These are phyloP conservation scores for Calonectria multiphialidica DNA, from an alignment of 2,329 filamentous ascomycete genomes.

Conservation along the genomic window DNA sequence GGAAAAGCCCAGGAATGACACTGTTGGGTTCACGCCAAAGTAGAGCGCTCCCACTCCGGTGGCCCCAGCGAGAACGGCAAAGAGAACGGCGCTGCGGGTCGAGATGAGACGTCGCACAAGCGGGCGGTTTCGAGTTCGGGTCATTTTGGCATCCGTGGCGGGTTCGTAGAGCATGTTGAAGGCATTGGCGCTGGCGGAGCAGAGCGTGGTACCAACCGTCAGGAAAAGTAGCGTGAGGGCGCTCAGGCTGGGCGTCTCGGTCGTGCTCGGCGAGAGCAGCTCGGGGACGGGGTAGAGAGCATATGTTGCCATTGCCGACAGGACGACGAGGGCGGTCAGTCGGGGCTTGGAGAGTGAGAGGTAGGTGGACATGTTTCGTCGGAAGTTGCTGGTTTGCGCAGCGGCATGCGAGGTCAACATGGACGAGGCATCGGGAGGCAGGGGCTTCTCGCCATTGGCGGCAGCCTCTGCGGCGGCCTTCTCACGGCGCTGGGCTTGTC, in stretches of 20 bases:
- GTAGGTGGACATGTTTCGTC: constrained; percentile 81
- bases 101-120: constrained; percentile 86
- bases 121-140: constrained; percentile 89
- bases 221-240: constrained; percentile 94
- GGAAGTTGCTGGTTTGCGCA: constrained; percentile 62
- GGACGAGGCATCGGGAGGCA: constrained; percentile 66
- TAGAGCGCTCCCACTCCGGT: constrained; percentile 81
- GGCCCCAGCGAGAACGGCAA: constrained; percentile 80
- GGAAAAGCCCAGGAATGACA: constrained; percentile 83
- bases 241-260: constrained; percentile 83
- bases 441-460: constrained; percentile 39
- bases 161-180: constrained; percentile 98
- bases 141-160: constrained; percentile 91
- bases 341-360: constrained; percentile 96
- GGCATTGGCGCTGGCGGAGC: constrained; percentile 91
- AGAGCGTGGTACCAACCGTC: constrained; percentile 88
- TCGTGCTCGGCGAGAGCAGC: constrained; percentile 77
- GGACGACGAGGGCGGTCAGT: constrained; percentile 89
- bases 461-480: constrained; percentile 37
- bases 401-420: constrained; percentile 66
- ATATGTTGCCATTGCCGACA: constrained; percentile 92
- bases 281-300: constrained; percentile 93
- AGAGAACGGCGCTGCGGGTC: constrained; percentile 77
- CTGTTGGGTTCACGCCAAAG: constrained; percentile 93
- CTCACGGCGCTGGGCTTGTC: constrained; percentile 47